Base-by-base conservation (phyloP, 495 filamentous ascomycete species). In the Hypomontagnella submonticulosa region DNA sequence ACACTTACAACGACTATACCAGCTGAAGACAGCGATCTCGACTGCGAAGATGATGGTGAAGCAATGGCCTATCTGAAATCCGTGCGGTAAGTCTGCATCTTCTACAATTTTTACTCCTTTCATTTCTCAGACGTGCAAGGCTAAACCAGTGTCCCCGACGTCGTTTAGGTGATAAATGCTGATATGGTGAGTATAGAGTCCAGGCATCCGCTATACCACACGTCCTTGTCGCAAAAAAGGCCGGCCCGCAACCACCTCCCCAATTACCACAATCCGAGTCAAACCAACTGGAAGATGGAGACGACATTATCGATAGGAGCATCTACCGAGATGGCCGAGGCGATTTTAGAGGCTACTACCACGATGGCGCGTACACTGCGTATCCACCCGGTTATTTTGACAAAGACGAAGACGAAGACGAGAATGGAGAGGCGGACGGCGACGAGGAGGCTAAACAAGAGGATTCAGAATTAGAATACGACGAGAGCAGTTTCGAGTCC, bases 21-120 rank as follows among this genome's bases (percentile, higher is more conserved):
- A 4, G 69, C 52, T 1, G 81, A 76, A 37, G 82, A 83, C 12
- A 66, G 57, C 49, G 81, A 83, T n/a, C 65, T 85, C 0, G 83
- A 83, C 37, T 87, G 81, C 34, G 87, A 87, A 48, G 84, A 86
- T 19, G 78, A 82, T 33, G 67, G 73, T 7, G 84, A 91, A 74
- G 92, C 90, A 3, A 48, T 95, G 23, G 84, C 86, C 52, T 96
- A 96, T 76, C 77, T 96, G 18, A 84, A 83, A 72, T 88, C 90
- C 79, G 92, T 96, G 50, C 84, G 91, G 92, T 96, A 82, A 84
- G 89, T 59, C 62, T 70, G 42, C 56, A 60, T 48, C 61, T 68
- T 19, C 33, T 62, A 34, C 42, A 32, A 44, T 40, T 52, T 71
- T 33, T 61, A 59, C 52, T 13, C 44, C 23, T 49, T 48, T 40